Evolutionary conservation across 2,329 filamentous ascomycete genomes (phyloP).

Genomic region (Fusarium subglutinans): DNA sequence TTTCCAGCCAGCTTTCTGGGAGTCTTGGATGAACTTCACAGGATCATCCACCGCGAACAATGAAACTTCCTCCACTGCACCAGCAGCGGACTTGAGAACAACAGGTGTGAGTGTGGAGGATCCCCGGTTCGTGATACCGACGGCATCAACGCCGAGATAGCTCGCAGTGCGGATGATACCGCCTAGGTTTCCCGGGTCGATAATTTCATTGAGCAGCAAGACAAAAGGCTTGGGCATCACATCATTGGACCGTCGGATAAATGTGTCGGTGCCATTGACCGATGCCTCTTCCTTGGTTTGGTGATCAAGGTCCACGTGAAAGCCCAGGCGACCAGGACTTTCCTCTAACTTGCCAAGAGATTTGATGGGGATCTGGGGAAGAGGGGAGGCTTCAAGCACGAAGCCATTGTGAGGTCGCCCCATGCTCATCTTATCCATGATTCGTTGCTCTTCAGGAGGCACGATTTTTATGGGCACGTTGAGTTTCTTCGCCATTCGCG

Average conservation of each 20-base stretch:
- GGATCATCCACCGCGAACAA: conserved; percentile 77
- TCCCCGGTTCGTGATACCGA: conserved; percentile 78
- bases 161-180: conserved; percentile 88
- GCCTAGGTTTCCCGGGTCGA: conserved; percentile 91
- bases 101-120: conserved; percentile 80
- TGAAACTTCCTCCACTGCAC: conserved; percentile 82
- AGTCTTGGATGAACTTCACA: conserved; percentile 73
- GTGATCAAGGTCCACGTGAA: conserved; percentile 67
- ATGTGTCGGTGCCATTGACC: conserved; percentile 74
- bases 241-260: conserved; percentile 50
- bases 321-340: conserved; percentile 57
- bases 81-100: conserved; percentile 86
- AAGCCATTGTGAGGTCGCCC: conserved; percentile 90
- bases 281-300: conserved; percentile 78
- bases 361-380: conserved; percentile 76
- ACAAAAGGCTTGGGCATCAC: conserved; percentile 70
- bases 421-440: conserved; percentile 85
- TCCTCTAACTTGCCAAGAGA: conserved; percentile 62
- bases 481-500: conserved; percentile 56
- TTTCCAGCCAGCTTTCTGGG: conserved; percentile 78
- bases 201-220: conserved; percentile 77
- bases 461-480: conserved; percentile 68
- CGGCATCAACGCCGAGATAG: conserved; percentile 88
- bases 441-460: conserved; percentile 66
- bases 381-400: conserved; percentile 84